Base-by-base conservation (phyloP, 148 eudicot genomes). In the Spergularia marina region DNA sequence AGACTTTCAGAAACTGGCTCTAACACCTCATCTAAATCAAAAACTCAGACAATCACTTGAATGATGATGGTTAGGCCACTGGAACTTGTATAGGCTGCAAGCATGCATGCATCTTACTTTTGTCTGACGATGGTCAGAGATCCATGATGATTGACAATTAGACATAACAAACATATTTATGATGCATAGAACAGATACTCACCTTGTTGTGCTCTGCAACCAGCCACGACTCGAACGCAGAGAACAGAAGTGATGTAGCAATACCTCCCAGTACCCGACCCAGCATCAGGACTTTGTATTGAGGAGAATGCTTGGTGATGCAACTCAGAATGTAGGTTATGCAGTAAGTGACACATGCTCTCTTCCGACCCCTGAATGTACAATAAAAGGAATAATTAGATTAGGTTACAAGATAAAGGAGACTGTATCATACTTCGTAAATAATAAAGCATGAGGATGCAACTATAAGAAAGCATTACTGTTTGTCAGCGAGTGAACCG, bases 171-270 rank as follows among this genome's bases (percentile, higher is more conserved):
- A 25, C 5, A 21, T 10, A 36, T 57, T 5, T 47, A 18, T 12
- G 39, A 7, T 0, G 25, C 57, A 53, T 57, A 52, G 15, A 51
- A 4, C 34, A 21, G 7, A 65, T 68, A 21, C 79, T 76, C 74
- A 94, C 98, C 97, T 94, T 94, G 78, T 90, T 90, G 82, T 94
- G 98, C 81, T 94, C 98, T 39, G 97, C 98, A 77, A 94, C 98
- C 77, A 94, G 88, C 98, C 98, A 94, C 23, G 97, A 94, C 85
- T 94, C 98, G 78, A 91, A 94, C 49, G 98, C 87, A 44, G 98
- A 94, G 80, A 91, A 94, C 73, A 94, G 83, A 55, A 91, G 93
- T 68, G 98, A 94, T n/a, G 98, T 94, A 41, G 98, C 91, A 75
- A 94, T 87, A 75, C 98, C 98, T 78, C 98, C 98, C 83, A 94